phyloP scores from a whole-genome alignment of 2,329 filamentous ascomycete genomes.

The Penicillium janthinellum region DNA sequence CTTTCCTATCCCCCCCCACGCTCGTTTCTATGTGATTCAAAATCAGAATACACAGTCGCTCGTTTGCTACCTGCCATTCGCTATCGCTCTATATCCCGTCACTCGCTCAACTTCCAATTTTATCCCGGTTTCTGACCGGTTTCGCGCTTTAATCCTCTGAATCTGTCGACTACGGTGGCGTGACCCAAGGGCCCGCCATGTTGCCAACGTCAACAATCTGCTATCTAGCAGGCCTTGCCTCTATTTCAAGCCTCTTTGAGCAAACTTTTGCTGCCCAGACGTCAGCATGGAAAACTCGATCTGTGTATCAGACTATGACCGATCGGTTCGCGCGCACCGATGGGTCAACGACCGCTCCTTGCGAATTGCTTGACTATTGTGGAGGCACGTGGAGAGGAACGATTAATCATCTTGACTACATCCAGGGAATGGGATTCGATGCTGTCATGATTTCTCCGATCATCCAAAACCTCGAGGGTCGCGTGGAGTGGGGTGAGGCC shows the following conservation, averaged over 20 bases:
- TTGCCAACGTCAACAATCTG: slow-evolving; percentile 3
- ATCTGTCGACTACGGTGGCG: background rate
- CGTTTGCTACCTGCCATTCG: background rate
- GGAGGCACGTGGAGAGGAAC: slow-evolving; percentile 56
- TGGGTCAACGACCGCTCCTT: slow-evolving; percentile 35
- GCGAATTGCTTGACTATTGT: slow-evolving; percentile 46
- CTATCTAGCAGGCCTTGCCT: slow-evolving; percentile 3
- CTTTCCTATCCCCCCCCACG: background rate
- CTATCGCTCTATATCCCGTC: background rate
- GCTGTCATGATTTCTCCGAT: slow-evolving; percentile 51
- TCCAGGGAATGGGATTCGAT: slow-evolving; percentile 53
- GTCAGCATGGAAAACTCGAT: slow-evolving; percentile 44
- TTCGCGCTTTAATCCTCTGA: background rate
- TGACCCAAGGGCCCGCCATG: slow-evolving; percentile 10
- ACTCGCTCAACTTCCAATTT: background rate
- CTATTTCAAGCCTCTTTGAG: slow-evolving; percentile 9
- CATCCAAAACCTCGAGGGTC: slow-evolving; percentile 41
- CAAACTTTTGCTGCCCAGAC: slow-evolving; percentile 28
- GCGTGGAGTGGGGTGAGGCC: slow-evolving; percentile 46
- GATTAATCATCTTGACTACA: slow-evolving; percentile 54
- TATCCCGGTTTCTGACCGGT: background rate
- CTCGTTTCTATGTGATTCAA: too few relatives aligned
- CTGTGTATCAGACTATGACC: slow-evolving; percentile 52
- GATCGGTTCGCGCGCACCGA: slow-evolving; percentile 50
- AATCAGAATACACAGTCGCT: background rate